Conservation (phyloP, 78 protist species). For the Salpingoeca rosetta region DNA sequence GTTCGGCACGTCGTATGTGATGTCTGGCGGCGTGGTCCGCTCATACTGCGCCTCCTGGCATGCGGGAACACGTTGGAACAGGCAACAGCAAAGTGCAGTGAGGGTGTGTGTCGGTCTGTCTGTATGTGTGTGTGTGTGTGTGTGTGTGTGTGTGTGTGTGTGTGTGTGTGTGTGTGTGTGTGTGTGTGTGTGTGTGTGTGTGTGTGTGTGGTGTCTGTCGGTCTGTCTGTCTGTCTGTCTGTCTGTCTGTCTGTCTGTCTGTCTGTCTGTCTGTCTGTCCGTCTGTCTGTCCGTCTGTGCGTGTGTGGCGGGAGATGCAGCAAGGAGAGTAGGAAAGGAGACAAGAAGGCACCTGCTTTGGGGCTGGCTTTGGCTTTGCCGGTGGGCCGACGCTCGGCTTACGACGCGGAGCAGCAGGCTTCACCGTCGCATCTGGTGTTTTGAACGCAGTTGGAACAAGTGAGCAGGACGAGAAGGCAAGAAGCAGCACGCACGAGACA, state of each 20-base stretch:
- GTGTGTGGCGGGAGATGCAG: background rate
- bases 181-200: background rate
- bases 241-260: background rate
- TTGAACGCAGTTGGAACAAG: no score
- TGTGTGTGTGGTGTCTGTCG: background rate
- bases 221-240: no score
- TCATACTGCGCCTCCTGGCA: background rate
- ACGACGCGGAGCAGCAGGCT: no score
- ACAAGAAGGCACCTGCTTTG: no score
- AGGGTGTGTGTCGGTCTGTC: no score
- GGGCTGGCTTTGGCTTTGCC: no score
- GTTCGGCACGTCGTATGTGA: background rate
- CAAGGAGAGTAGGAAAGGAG: background rate
- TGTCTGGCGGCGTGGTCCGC: background rate
- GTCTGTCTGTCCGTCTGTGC: background rate
- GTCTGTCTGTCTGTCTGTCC: background rate
- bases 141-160: no score
- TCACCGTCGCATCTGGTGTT: no score
- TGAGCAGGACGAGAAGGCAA: no score
- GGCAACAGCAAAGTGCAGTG: background rate
- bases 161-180: background rate
- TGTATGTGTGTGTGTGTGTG: no score
- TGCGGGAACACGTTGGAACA: background rate
- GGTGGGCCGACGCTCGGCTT: no score
- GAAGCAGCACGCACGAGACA: no score